Base-by-base conservation (phyloP, 192 early-diverging fungal genomes). In the Coemansia sp. region DNA sequence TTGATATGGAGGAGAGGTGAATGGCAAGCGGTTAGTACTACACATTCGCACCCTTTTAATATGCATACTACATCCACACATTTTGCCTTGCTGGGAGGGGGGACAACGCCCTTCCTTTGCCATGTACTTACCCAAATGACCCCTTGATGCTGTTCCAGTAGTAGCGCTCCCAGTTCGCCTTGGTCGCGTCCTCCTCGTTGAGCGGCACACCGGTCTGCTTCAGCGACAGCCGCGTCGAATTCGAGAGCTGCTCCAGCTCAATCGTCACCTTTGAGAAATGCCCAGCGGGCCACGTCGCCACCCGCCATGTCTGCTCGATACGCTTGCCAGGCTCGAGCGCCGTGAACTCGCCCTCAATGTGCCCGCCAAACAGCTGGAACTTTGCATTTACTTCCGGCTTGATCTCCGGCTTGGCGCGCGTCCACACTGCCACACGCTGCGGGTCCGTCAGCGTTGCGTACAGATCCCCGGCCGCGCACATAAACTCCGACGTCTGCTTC, bases 131-230 rank as follows among this genome's bases (percentile, higher is more conserved):
- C 85, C 95, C 95, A 81, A 95, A 97, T 19, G 89, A 84, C 52
- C 82, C 82, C 69, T 95, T 95, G 67, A 97, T 97, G 38, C 88
- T 72, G 71, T 91, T 87, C 92, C 92, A 96, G 82, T 95, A 97
- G 78, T 93, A 97, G 53, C 84, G 83, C 35, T 83, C 83, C 94
- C 94, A 98, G 82, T 98, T 95, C 31, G 79, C 77, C 60, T 84
- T 83, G 28, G 89, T 92, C n/a, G 82, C 79, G 2, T 92, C 91
- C 74, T 91, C 90, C 70, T 96, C 91, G 28, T 90, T 92, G 35
- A 95, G 60, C 1, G 95, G 95, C 25, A 98, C 91, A 6, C 89
- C 88, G 10, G 79, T 83, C 73, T 98, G 95, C 49, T 76, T 86
- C 44, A 98, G 56, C 38, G 86, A 69, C 58, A 98, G 65, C 19